phyloP scores from a whole-genome alignment of 257 asterid species.

The Lithospermum erythrorhizon region DNA sequence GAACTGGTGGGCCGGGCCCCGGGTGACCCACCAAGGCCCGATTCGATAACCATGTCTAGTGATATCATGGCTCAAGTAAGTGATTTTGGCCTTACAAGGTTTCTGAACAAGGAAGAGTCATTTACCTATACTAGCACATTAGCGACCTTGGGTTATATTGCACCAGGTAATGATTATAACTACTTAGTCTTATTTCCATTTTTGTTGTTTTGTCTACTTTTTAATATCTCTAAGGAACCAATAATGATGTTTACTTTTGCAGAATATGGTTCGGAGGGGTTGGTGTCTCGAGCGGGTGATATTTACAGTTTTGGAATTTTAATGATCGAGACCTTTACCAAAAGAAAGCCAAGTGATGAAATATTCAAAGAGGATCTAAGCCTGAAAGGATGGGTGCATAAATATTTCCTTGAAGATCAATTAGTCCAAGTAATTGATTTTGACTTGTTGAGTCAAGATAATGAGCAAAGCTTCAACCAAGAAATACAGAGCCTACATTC shows the following conservation, averaged over 20 bases:
- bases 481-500: not conserved
- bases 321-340: not conserved
- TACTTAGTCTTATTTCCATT: too few relatives aligned
- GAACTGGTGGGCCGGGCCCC: too few relatives aligned
- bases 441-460: not conserved
- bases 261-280: slow-evolving; percentile 4
- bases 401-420: not conserved
- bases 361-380: not conserved
- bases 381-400: not conserved
- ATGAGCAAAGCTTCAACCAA: too few relatives aligned
- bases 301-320: not conserved
- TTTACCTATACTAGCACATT: not conserved
- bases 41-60: too few relatives aligned
- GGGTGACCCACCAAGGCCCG: too few relatives aligned
- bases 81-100: slow-evolving; percentile 6
- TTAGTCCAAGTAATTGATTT: not conserved
- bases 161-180: slow-evolving; percentile 4
- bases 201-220: not conserved
- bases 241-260: not conserved
- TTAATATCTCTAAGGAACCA: not conserved
- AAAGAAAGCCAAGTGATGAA: not conserved
- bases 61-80: slow-evolving; percentile 1
- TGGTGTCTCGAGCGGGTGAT: slow-evolving; percentile 1
- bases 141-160: slow-evolving; percentile 3
- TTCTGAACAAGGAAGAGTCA: not conserved